phyloP scores from a whole-genome alignment of 2,329 filamentous ascomycete species.

The Colletotrichum sidae region DNA sequence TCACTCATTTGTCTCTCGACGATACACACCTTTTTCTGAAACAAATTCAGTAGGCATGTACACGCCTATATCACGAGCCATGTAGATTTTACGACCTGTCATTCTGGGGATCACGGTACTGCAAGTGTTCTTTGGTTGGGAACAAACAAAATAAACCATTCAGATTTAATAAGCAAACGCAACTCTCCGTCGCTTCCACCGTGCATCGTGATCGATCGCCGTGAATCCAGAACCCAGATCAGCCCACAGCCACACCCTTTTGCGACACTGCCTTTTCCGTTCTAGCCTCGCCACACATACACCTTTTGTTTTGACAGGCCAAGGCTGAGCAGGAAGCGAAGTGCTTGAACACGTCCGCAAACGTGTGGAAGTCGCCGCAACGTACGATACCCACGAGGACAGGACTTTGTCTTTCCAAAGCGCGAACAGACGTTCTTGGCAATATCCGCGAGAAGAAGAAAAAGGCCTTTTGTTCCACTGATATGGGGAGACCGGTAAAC shows the following conservation, averaged over 20 bases:
- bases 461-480: not conserved
- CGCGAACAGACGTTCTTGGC: constrained; percentile 11
- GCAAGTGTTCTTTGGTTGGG: no score
- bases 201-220: not conserved
- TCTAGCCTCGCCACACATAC: not conserved
- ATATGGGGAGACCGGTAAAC: not conserved
- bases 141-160: no score
- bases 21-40: not conserved
- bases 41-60: not conserved
- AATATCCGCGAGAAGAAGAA: not conserved
- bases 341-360: not conserved
- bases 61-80: not conserved
- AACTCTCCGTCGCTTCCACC: no score
- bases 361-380: not conserved
- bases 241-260: constrained; percentile 2
- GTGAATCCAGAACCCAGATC: not conserved
- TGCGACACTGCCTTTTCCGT: not conserved
- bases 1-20: constrained; percentile 14
- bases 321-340: not conserved
- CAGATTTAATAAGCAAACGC: no score
- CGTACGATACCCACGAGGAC: constrained; percentile 1
- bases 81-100: not conserved
- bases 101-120: no score
- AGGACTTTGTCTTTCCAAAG: no score
- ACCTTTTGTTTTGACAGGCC: not conserved